Evolutionary conservation across 1,284 basidiomycete species (phyloP).

Genomic region (Marasmius fiardii): DNA sequence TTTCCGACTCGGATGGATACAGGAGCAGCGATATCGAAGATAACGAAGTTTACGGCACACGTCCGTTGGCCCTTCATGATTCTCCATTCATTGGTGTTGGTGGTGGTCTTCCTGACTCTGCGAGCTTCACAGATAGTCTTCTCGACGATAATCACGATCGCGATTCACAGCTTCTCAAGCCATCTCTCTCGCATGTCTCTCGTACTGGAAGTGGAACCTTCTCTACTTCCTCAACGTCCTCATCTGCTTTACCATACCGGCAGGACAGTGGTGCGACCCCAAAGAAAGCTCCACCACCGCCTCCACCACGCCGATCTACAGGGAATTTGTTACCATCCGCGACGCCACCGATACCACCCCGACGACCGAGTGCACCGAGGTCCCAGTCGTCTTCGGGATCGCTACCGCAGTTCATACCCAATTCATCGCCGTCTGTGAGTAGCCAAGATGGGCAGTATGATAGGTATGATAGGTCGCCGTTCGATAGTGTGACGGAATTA

Average conservation of each 20-base stretch:
- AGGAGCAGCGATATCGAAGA: conserved; percentile 36
- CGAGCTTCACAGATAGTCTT: conserved; percentile 39
- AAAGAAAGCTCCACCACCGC: conserved; percentile 38
- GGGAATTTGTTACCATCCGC: conserved; percentile 19
- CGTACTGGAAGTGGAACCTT: background rate
- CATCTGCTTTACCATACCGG: conserved; percentile 3
- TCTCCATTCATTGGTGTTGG: conserved; percentile 44
- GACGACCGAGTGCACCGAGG: conserved; percentile 15
- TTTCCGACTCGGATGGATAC: conserved; percentile 29
- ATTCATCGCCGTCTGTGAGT: conserved; percentile 24
- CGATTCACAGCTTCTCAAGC: conserved; percentile 19
- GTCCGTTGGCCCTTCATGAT: conserved; percentile 35
- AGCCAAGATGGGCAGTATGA: conserved; percentile 31
- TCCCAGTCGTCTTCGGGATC: conserved; percentile 16
- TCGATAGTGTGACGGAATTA: conserved; percentile 41
- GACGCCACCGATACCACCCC: conserved; percentile 23
- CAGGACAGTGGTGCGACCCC: conserved; percentile 7
- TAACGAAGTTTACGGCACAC: conserved; percentile 34
- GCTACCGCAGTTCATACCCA: conserved; percentile 16
- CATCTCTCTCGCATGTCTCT: background rate
- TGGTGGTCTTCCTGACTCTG: conserved; percentile 29
- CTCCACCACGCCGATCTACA: conserved; percentile 34
- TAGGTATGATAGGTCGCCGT: conserved; percentile 46
- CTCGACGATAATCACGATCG: conserved; percentile 40
- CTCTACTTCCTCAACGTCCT: conserved; percentile 3